Percentiles rank a stretch among this genome's conserved stretches.
Evolutionary conservation across 768 basidiomycete genomes (phyloP).

Genomic region (Agaricus subrufescens): DNA sequence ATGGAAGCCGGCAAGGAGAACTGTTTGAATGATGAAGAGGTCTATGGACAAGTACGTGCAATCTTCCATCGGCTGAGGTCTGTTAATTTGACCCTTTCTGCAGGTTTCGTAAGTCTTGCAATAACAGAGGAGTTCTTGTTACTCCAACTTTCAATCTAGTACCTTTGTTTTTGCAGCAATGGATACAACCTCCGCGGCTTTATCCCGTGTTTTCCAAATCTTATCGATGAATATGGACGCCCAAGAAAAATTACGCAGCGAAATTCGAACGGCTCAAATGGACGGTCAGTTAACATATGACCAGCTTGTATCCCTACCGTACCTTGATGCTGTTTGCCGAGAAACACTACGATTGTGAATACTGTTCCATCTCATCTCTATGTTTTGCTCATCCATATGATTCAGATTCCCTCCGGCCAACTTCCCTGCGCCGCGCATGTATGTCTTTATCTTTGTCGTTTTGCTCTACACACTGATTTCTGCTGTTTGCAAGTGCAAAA

Average conservation of each 20-base stretch:
- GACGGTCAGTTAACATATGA: constrained; percentile 30
- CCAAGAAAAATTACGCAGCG: constrained; percentile 18
- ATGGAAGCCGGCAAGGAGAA: constrained; percentile 26
- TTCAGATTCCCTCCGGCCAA: constrained; percentile 20
- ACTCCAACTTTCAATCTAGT: constrained; percentile 4
- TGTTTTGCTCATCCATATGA: background rate
- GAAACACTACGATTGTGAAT: constrained; percentile 32
- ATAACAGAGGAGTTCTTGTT: background rate
- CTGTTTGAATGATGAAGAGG: constrained; percentile 27
- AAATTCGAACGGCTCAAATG: constrained; percentile 19
- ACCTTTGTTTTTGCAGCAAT: constrained; percentile 20
- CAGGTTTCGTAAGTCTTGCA: background rate
- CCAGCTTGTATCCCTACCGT: constrained; percentile 29
- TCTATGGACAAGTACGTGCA: constrained; percentile 27
- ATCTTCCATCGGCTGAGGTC: background rate
- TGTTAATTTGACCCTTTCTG: background rate
- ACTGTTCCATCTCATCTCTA: background rate
- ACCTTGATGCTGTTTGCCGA: constrained; percentile 32
- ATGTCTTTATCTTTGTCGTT: background rate
- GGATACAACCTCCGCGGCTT: constrained; percentile 20
- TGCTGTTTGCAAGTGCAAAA: background rate
- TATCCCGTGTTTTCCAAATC: constrained; percentile 16
- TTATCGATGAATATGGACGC: constrained; percentile 16
- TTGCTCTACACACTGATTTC: no score
- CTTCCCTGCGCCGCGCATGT: constrained; percentile 16